Evolutionary conservation across 148 eudicot species (phyloP).

Genomic region (Nepenthes mirabilis): DNA sequence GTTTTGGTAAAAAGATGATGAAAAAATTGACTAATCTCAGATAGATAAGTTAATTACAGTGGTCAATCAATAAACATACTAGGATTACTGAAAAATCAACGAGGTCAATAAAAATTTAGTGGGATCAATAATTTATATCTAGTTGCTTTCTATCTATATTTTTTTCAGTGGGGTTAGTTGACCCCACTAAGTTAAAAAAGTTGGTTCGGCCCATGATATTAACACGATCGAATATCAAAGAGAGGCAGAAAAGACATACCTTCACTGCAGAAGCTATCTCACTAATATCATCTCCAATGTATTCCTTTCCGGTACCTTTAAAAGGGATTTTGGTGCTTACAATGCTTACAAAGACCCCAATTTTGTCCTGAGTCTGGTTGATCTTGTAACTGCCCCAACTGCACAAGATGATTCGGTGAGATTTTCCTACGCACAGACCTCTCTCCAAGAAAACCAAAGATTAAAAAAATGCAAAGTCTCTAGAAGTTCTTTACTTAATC

Average conservation of each 20-base stretch:
- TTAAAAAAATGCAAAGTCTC: neutral
- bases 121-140: no score
- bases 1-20: no score
- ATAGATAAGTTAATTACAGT: no score
- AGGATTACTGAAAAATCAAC: no score
- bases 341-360: constrained; percentile 97
- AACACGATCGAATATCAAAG: neutral
- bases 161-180: no score
- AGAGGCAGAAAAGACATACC: constrained; percentile 26
- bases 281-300: constrained; percentile 96
- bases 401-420: constrained; percentile 23
- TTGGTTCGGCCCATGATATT: no score
- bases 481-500: constrained; percentile 49
- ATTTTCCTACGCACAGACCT: constrained; percentile 1
- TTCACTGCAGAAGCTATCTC: constrained; percentile 94
- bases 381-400: constrained; percentile 97
- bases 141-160: no score
- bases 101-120: no score
- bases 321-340: constrained; percentile 99
- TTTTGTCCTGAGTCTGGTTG: constrained; percentile 89
- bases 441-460: neutral
- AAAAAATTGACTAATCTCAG: no score
- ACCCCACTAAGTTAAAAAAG: no score
- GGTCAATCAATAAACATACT: no score
- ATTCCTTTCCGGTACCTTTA: constrained; percentile 99